Evolutionary conservation across 768 basidiomycete genomes (phyloP).

Genomic region (Pholiota conissans): DNA sequence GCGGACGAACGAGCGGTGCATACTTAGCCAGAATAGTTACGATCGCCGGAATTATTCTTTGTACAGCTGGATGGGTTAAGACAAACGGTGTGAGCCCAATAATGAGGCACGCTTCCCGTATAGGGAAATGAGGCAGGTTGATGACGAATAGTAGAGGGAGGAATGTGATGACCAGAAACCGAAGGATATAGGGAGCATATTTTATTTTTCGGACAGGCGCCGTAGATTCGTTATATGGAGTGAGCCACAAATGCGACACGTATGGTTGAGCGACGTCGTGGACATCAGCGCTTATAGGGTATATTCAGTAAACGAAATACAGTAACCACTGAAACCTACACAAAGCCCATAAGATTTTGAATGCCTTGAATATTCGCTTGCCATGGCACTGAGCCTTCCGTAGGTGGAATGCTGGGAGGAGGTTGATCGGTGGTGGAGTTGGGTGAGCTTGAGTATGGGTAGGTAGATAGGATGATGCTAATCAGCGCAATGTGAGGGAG

Average conservation of each 20-base stretch:
- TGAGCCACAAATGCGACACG: slow-evolving; percentile 50
- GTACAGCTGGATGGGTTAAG: slow-evolving; percentile 50
- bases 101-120: slow-evolving; percentile 45
- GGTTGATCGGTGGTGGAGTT: slow-evolving; percentile 19
- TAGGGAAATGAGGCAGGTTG: slow-evolving; percentile 46
- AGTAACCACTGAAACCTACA: slow-evolving; percentile 45
- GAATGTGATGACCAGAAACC: slow-evolving; percentile 45
- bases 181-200: slow-evolving; percentile 55
- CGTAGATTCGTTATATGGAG: slow-evolving; percentile 21
- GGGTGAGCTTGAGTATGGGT: slow-evolving; percentile 44
- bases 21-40: not conserved
- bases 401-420: slow-evolving; percentile 33
- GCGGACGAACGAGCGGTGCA: slow-evolving; percentile 9
- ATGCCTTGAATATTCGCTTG: slow-evolving; percentile 87
- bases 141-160: slow-evolving; percentile 51
- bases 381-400: slow-evolving; percentile 77
- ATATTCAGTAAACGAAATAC: not conserved
- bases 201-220: slow-evolving; percentile 30
- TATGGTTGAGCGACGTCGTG: slow-evolving; percentile 55
- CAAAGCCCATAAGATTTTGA: slow-evolving; percentile 86
- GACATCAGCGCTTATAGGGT: slow-evolving; percentile 54
- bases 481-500: slow-evolving; percentile 67
- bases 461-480: slow-evolving; percentile 63
- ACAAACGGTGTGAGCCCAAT: slow-evolving; percentile 52
- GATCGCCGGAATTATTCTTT: slow-evolving; percentile 28